Percentiles rank a stretch among this genome's conserved stretches.
phyloP scores from a whole-genome alignment of 1,284 basidiomycete genomes.

The Irpex rosettiformis region DNA sequence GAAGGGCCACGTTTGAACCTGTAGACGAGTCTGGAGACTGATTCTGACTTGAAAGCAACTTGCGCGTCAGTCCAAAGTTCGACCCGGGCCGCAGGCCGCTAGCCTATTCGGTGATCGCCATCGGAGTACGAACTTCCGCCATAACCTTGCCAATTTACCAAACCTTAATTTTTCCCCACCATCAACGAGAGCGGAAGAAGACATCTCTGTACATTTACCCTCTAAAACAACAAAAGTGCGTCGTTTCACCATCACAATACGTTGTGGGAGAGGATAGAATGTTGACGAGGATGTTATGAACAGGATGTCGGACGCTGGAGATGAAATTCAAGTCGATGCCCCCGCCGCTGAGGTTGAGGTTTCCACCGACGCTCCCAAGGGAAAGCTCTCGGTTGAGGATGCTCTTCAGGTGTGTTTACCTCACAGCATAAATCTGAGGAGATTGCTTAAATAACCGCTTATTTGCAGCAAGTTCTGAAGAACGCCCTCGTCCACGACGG shows the following conservation, averaged over 20 bases:
- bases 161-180: slow-evolving; percentile 46
- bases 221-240: slow-evolving; percentile 44
- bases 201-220: slow-evolving; percentile 51
- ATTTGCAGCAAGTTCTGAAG: slow-evolving; percentile 83
- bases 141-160: slow-evolving; percentile 16
- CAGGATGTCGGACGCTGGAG: slow-evolving; percentile 99
- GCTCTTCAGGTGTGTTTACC: slow-evolving; percentile 79
- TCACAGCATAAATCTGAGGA: slow-evolving; percentile 1
- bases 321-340: slow-evolving; percentile 82
- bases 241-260: slow-evolving; percentile 6
- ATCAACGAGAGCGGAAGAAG: slow-evolving; percentile 94
- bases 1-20: background rate
- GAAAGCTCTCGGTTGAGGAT: slow-evolving; percentile 95
- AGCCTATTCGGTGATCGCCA: slow-evolving; percentile 31
- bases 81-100: background rate
- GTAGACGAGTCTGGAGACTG: background rate
- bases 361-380: slow-evolving; percentile 82
- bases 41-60: too few relatives aligned
- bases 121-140: slow-evolving; percentile 43
- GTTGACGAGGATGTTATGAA: slow-evolving; percentile 5
- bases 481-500: slow-evolving; percentile 97
- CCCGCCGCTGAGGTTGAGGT: slow-evolving; percentile 81
- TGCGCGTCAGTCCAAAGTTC: too few relatives aligned
- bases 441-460: background rate
- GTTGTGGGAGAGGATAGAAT: background rate